phyloP scores from a whole-genome alignment of 768 basidiomycete species.

The Phylloporus scabripes region DNA sequence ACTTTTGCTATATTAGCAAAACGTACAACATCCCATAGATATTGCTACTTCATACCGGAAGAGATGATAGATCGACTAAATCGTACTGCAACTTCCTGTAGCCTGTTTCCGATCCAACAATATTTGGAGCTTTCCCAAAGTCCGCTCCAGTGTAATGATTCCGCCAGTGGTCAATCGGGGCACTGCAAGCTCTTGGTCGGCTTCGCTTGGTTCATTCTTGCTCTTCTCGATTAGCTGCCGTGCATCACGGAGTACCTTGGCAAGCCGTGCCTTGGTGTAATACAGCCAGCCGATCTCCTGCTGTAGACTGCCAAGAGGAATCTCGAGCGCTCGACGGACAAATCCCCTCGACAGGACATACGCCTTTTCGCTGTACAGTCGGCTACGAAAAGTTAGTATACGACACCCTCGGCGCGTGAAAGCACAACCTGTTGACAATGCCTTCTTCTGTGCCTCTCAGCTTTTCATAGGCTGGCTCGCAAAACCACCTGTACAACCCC shows the following conservation, averaged over 20 bases:
- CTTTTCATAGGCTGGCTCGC: slow-evolving; percentile 92
- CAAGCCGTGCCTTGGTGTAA: slow-evolving; percentile 53
- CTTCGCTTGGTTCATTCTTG: slow-evolving; percentile 30
- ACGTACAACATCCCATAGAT: slow-evolving; percentile 27
- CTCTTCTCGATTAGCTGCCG: slow-evolving; percentile 65
- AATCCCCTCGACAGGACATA: slow-evolving; percentile 88
- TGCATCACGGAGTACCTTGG: slow-evolving; percentile 63
- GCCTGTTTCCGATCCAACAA: slow-evolving; percentile 28
- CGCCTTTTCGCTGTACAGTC: slow-evolving; percentile 89
- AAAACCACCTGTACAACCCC: slow-evolving; percentile 60
- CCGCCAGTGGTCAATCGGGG: slow-evolving; percentile 77
- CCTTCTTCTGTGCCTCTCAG: slow-evolving; percentile 87
- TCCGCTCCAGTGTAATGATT: slow-evolving; percentile 72
- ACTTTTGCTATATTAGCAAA: slow-evolving; percentile 18
- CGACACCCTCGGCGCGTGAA: background rate
- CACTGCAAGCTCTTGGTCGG: slow-evolving; percentile 48
- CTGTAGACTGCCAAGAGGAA: slow-evolving; percentile 67
- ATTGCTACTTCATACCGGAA: slow-evolving; percentile 19
- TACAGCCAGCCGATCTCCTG: slow-evolving; percentile 73
- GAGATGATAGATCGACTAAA: slow-evolving; percentile 12
- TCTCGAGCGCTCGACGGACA: slow-evolving; percentile 81
- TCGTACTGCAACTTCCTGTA: slow-evolving; percentile 11
- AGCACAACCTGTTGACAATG: slow-evolving; percentile 67
- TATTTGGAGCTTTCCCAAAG: slow-evolving; percentile 57
- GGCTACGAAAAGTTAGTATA: slow-evolving; percentile 41